phyloP scores from a whole-genome alignment of 495 filamentous ascomycete species.

The Neurospora africana region DNA sequence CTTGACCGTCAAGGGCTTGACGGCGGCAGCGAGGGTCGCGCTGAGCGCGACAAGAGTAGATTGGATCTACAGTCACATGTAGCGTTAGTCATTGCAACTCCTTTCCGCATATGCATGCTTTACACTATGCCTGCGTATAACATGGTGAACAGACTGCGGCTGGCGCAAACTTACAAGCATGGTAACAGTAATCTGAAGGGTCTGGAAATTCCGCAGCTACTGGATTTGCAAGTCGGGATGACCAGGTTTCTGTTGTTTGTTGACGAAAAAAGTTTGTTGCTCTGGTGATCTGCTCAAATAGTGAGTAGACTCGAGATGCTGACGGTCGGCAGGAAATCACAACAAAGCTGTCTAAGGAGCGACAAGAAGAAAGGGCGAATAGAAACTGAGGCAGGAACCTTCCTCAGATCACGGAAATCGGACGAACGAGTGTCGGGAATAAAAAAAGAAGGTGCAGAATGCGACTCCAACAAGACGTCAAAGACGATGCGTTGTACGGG shows the following conservation, averaged over 20 bases:
- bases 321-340: neutral
- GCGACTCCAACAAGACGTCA: neutral
- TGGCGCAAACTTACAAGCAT: neutral
- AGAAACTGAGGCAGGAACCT: neutral
- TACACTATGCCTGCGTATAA: neutral
- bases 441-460: neutral
- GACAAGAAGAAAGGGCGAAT: neutral
- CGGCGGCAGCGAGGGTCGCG: conserved; percentile 50
- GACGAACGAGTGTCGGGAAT: neutral
- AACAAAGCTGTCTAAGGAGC: neutral
- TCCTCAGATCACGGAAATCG: neutral
- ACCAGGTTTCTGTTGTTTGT: neutral
- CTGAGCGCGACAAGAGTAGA: conserved; percentile 34
- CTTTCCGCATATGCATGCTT: neutral
- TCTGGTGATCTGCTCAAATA: neutral
- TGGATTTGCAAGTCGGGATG: neutral
- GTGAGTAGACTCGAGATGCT: neutral
- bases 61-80: conserved; percentile 18
- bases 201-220: neutral
- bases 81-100: neutral
- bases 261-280: neutral
- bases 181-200: neutral
- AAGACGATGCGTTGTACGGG: neutral
- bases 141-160: neutral
- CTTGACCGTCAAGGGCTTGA: conserved; percentile 60